Conservation (phyloP, 2,329 filamentous ascomycete genomes). For the Tolypocladium paradoxum region DNA sequence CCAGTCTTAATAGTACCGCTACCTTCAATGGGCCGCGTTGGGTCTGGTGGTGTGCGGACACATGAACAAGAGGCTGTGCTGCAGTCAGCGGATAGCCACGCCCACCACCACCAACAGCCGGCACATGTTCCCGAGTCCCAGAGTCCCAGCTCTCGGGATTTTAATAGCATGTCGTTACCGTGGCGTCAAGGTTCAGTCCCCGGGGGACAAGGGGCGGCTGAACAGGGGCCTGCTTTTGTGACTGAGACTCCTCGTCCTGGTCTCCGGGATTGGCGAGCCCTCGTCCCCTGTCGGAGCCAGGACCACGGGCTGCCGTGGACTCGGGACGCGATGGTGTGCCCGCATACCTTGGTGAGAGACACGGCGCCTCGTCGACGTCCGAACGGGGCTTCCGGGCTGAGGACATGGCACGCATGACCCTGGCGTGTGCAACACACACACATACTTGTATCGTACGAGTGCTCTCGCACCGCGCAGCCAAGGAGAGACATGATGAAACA, state of each 20-base stretch:
- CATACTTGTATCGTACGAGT: too few relatives aligned
- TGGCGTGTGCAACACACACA: not conserved
- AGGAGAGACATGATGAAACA: slow-evolving; percentile 1
- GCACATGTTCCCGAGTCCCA: not conserved
- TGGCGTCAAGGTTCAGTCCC: not conserved
- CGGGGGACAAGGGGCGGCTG: not conserved
- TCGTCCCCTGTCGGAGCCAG: not conserved
- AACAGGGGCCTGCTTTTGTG: not conserved
- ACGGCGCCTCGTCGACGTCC: not conserved
- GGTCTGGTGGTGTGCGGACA: too few relatives aligned
- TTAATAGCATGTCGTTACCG: not conserved
- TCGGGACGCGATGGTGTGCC: not conserved
- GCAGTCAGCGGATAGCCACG: not conserved
- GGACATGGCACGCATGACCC: not conserved
- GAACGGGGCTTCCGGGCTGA: not conserved
- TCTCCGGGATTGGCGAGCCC: not conserved
- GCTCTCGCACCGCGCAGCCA: not conserved
- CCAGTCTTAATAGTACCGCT: too few relatives aligned
- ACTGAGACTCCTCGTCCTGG: too few relatives aligned
- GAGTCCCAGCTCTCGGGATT: not conserved
- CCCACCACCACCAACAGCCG: not conserved
- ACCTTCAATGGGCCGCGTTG: not conserved
- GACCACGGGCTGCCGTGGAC: not conserved
- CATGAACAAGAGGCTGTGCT: not conserved
- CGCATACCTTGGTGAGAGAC: too few relatives aligned